These are phyloP conservation scores for Phytophthora niederhauseri DNA, from an alignment of 352 stramenopile species.

Conservation along the genomic window DNA sequence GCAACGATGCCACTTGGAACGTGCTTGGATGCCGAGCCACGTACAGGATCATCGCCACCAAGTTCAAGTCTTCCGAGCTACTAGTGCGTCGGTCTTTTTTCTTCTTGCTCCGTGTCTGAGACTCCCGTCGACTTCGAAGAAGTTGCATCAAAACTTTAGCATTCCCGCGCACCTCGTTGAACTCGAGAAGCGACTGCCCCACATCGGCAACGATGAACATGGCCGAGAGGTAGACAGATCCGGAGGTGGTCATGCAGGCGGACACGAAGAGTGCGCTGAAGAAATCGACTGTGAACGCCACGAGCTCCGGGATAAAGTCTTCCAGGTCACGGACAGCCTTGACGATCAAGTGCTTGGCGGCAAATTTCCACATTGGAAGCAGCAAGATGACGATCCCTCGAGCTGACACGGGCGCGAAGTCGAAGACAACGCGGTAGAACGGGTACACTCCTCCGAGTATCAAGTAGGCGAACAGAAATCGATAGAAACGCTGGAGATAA, in stretches of 20 bases:
- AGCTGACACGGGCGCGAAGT: conserved; percentile 1
- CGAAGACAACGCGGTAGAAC: conserved; percentile 12
- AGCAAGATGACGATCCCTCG: conserved; percentile 5
- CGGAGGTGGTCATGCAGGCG: conserved; percentile 26
- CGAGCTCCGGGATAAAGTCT: conserved; percentile 11
- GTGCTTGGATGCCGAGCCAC: conserved; percentile 7
- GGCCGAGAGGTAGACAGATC: conserved; percentile 10
- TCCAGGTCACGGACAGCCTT: neutral
- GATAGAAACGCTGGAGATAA: conserved; percentile 3
- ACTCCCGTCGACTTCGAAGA: conserved; percentile 5
- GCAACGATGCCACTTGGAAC: conserved; percentile 2
- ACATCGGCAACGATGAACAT: conserved; percentile 18
- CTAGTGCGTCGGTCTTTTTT: neutral
- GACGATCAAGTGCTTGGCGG: conserved; percentile 5
- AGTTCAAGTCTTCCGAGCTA: neutral
- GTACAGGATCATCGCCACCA: neutral
- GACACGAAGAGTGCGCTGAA: conserved; percentile 30
- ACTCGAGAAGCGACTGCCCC: conserved; percentile 16
- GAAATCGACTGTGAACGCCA: conserved; percentile 19
- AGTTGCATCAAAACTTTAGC: conserved; percentile 3
- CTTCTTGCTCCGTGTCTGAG: neutral
- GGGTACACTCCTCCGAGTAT: conserved; percentile 14
- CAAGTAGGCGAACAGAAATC: conserved; percentile 17
- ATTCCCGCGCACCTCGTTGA: conserved; percentile 16
- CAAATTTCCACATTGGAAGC: conserved; percentile 10